phyloP scores from a whole-genome alignment of 441 rosid genomes.

The Rhodomyrtus psidioides region DNA sequence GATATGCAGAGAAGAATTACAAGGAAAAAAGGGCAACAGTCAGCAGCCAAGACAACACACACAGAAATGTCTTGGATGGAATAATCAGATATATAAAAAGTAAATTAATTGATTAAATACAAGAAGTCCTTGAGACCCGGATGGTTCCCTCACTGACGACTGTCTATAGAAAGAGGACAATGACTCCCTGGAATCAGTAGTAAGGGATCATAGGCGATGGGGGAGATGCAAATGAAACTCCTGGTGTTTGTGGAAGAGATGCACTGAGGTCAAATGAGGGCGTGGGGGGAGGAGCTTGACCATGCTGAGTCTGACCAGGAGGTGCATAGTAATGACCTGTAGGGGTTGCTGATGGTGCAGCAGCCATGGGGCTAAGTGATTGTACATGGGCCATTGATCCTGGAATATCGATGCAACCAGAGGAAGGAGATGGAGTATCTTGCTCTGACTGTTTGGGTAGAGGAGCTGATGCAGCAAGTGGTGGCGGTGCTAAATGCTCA shows the following conservation, averaged over 20 bases:
- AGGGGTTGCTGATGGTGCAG: constrained; percentile 11
- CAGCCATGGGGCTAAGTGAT: constrained; percentile 10
- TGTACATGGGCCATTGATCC: not conserved
- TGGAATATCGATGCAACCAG: not conserved
- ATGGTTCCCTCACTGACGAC: not conserved
- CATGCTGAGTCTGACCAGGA: not conserved
- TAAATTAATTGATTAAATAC: not conserved
- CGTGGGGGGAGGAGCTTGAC: constrained; percentile 1
- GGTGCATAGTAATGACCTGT: not conserved
- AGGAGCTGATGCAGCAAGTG: not conserved
- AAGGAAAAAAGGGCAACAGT: not conserved
- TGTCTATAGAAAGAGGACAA: not conserved
- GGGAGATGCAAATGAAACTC: constrained; percentile 51
- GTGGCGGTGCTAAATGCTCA: constrained; percentile 15
- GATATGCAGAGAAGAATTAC: not conserved
- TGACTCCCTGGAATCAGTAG: constrained; percentile 18
- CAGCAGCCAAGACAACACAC: not conserved
- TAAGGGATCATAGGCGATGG: constrained; percentile 54
- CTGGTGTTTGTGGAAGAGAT: constrained; percentile 45
- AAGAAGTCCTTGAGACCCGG: not conserved
- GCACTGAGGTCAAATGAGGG: constrained; percentile 16
- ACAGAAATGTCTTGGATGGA: not conserved
- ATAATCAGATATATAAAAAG: not conserved
- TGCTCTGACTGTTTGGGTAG: not conserved
- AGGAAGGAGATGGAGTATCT: not conserved